Conservation (phyloP, 495 filamentous ascomycete genomes). For the Podospora pseudoanserina region DNA sequence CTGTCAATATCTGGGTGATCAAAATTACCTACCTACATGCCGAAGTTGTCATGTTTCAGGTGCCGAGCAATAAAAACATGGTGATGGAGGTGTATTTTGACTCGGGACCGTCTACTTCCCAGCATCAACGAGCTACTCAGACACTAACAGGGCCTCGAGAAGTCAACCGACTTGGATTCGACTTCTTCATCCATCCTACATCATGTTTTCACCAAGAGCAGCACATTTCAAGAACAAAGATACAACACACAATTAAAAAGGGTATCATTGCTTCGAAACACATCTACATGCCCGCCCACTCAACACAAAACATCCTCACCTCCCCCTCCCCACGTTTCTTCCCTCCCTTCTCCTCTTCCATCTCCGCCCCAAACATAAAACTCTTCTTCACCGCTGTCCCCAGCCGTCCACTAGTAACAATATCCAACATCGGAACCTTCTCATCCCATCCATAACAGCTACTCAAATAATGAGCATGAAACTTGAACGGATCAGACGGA, state of each 20-base stretch:
- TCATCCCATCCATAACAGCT: slow-evolving; percentile 79
- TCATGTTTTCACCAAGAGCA: slow-evolving; percentile 32
- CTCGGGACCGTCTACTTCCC: too few species aligned
- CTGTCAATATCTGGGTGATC: too few species aligned
- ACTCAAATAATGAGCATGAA: slow-evolving; percentile 88
- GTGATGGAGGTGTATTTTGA: too few species aligned
- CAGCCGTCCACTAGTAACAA: slow-evolving; percentile 80
- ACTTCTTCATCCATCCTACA: too few species aligned
- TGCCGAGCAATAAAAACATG: too few species aligned
- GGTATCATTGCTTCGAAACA: not conserved
- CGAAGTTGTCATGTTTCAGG: too few species aligned
- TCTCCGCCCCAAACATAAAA: slow-evolving; percentile 73
- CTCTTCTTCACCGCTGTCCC: slow-evolving; percentile 96
- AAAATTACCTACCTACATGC: too few species aligned
- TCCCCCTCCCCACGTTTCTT: slow-evolving; percentile 6
- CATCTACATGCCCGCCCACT: slow-evolving; percentile 36
- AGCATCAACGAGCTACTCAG: too few species aligned
- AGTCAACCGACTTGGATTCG: too few species aligned
- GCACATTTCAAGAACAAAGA: slow-evolving; percentile 30
- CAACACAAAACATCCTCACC: slow-evolving; percentile 34
- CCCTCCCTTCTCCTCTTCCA: not conserved
- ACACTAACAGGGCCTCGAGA: too few species aligned
- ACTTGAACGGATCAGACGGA: slow-evolving; percentile 89
- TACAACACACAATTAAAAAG: not conserved
- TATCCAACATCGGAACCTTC: slow-evolving; percentile 73